These are phyloP conservation scores for Ceratocystis huliohia DNA, from an alignment of 2,329 filamentous ascomycete species.

Conservation along the genomic window DNA sequence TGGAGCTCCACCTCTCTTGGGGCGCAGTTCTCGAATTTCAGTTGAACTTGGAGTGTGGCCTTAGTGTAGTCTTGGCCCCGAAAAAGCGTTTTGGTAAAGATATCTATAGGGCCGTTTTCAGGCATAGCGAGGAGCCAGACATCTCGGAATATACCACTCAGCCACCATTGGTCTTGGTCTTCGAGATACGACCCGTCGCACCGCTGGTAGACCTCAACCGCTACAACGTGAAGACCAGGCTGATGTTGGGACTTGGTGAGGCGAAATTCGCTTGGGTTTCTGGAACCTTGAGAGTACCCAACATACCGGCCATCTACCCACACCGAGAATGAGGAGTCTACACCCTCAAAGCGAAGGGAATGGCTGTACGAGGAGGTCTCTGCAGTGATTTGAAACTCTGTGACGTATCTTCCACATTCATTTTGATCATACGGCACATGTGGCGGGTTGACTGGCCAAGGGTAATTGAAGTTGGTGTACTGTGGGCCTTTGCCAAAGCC, in stretches of 20 bases:
- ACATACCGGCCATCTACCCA: slow-evolving; percentile 56
- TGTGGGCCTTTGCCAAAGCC: slow-evolving; percentile 51
- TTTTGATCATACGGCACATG: slow-evolving; percentile 52
- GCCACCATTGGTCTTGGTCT: slow-evolving; percentile 59
- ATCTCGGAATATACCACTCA: slow-evolving; percentile 56
- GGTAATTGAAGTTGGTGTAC: slow-evolving; percentile 58
- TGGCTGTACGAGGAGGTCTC: slow-evolving; percentile 42
- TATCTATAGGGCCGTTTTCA: slow-evolving; percentile 40
- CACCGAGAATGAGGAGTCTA: slow-evolving; percentile 58
- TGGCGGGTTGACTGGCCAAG: slow-evolving; percentile 55
- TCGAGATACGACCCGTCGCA: slow-evolving; percentile 62
- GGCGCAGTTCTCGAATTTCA: neutral
- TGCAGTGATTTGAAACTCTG: slow-evolving; percentile 41
- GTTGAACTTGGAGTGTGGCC: slow-evolving; percentile 28
- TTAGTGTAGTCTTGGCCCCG: slow-evolving; percentile 27
- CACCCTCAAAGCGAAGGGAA: slow-evolving; percentile 60
- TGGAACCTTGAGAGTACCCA: slow-evolving; percentile 59
- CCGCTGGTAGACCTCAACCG: slow-evolving; percentile 58
- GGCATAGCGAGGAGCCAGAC: slow-evolving; percentile 53
- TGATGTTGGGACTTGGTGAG: slow-evolving; percentile 41
- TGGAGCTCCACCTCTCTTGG: neutral
- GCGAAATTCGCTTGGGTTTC: slow-evolving; percentile 64
- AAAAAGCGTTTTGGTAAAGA: slow-evolving; percentile 43
- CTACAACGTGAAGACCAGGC: slow-evolving; percentile 41
- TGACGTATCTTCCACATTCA: slow-evolving; percentile 50